phyloP scores from a whole-genome alignment of 2,329 filamentous ascomycete genomes.

The Aspergillus sclerotialis region DNA sequence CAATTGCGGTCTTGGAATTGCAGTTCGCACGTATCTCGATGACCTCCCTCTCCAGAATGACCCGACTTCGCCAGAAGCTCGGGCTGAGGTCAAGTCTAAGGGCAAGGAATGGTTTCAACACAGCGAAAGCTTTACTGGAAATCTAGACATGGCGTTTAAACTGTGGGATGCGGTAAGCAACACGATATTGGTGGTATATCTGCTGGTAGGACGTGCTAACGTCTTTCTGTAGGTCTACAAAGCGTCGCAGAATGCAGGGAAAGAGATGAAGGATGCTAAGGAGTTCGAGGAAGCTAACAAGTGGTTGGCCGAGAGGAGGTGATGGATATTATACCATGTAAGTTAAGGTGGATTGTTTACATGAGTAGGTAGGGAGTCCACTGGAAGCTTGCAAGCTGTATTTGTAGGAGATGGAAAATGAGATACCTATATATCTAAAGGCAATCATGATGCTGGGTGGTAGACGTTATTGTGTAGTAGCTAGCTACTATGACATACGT shows the following conservation, averaged over 20 bases:
- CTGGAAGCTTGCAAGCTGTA: constrained; percentile 1
- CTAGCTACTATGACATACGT: too few relatives aligned
- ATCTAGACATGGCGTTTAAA: constrained; percentile 54
- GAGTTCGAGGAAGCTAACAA: constrained; percentile 54
- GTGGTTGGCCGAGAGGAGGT: constrained; percentile 46
- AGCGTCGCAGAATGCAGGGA: constrained; percentile 50
- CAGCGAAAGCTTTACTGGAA: constrained; percentile 50
- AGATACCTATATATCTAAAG: too few relatives aligned
- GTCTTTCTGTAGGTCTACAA: constrained; percentile 44
- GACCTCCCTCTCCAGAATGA: constrained; percentile 52
- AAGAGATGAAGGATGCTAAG: constrained; percentile 46
- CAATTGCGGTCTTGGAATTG: constrained; percentile 42
- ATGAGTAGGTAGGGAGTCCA: too few relatives aligned
- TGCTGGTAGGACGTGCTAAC: background rate
- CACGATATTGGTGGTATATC: background rate
- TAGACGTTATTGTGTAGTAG: too few relatives aligned
- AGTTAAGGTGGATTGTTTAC: too few relatives aligned
- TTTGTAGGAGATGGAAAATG: background rate
- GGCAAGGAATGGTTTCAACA: constrained; percentile 57
- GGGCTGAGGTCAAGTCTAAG: constrained; percentile 44
- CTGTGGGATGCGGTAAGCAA: constrained; percentile 58
- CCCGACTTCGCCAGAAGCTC: constrained; percentile 43
- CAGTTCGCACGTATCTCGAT: constrained; percentile 43
- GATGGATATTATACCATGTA: constrained; percentile 10
- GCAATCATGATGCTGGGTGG: too few relatives aligned